Evolutionary conservation across 2,329 filamentous ascomycete genomes (phyloP).

Genomic region (Elsinoe batatas): DNA sequence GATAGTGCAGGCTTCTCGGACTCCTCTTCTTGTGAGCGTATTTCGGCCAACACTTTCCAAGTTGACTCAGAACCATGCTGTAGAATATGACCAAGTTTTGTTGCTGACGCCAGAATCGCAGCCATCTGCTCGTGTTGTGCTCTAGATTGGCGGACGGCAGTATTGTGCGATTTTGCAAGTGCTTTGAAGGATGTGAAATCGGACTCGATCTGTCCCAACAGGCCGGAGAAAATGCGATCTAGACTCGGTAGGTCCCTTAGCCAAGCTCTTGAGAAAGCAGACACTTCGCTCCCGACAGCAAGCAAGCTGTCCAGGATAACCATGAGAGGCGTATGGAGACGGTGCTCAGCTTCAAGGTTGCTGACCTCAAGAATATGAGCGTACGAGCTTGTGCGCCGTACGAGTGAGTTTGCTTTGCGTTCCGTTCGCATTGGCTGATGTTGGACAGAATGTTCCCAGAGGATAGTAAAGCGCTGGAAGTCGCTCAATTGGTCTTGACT

Average conservation of each 20-base stretch:
- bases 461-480: constrained; percentile 51
- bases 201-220: constrained; percentile 15
- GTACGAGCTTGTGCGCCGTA: constrained; percentile 23
- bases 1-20: background rate
- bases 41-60: constrained; percentile 39
- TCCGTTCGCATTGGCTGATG: constrained; percentile 13
- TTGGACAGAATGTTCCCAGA: constrained; percentile 67
- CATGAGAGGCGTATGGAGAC: constrained; percentile 73
- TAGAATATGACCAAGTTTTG: constrained; percentile 63
- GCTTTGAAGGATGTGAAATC: constrained; percentile 15
- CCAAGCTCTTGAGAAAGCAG: constrained; percentile 72
- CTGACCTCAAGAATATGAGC: constrained; percentile 25
- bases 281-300: constrained; percentile 62
- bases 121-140: constrained; percentile 28
- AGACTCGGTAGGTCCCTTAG: constrained; percentile 53
- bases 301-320: constrained; percentile 68
- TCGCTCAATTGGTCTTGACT: constrained; percentile 8
- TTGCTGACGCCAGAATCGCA: constrained; percentile 68
- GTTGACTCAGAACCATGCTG: constrained; percentile 57
- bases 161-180: background rate
- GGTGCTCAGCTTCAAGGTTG: constrained; percentile 55
- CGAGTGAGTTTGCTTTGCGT: constrained; percentile 15
- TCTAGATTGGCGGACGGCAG: constrained; percentile 10
- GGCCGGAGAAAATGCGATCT: constrained; percentile 36
- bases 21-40: background rate